These are phyloP conservation scores for Globisporangium megalacanthum DNA, from an alignment of 352 stramenopile species.

Conservation along the genomic window DNA sequence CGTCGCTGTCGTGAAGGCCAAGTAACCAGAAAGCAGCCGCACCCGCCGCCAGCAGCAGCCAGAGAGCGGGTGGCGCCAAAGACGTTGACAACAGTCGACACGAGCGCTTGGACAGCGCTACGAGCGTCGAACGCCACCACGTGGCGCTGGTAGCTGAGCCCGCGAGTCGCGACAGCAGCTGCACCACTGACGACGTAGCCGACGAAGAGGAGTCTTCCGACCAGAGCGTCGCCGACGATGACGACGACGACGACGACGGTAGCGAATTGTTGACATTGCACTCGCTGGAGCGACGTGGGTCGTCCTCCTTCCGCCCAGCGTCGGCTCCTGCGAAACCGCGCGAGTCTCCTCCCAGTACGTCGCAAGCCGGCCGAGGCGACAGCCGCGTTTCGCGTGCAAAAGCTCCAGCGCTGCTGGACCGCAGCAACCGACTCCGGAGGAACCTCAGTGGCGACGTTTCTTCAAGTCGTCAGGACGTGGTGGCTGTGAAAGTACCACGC, in stretches of 20 bases:
- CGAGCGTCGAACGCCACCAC: not conserved
- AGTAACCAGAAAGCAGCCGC: not conserved
- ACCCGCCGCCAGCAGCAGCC: not conserved
- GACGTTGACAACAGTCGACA: not conserved
- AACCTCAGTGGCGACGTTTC: slow-evolving; percentile 1
- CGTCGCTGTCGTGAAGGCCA: not conserved
- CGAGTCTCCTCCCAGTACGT: not conserved
- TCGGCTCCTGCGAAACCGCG: slow-evolving; percentile 14
- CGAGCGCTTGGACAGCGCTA: not conserved
- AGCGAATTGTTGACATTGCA: slow-evolving; percentile 2
- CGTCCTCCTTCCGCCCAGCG: slow-evolving; percentile 11
- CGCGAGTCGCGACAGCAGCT: slow-evolving; percentile 9
- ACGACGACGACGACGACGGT: not conserved
- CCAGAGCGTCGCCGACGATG: not conserved
- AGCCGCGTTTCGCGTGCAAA: not conserved
- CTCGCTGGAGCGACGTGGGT: not conserved
- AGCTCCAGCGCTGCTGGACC: not conserved
- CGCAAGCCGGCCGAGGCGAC: not conserved
- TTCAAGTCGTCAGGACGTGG: not conserved
- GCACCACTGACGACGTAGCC: slow-evolving; percentile 14
- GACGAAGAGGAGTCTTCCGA: slow-evolving; percentile 6
- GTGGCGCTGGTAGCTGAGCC: not conserved
- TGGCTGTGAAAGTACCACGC: slow-evolving; percentile 14
- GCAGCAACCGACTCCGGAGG: not conserved
- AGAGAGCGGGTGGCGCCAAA: not conserved